Percentiles rank a stretch among this genome's conserved stretches.
These are phyloP conservation scores for Diospyros kaki DNA, from an alignment of 148 eudicot species.

Conservation along the genomic window DNA sequence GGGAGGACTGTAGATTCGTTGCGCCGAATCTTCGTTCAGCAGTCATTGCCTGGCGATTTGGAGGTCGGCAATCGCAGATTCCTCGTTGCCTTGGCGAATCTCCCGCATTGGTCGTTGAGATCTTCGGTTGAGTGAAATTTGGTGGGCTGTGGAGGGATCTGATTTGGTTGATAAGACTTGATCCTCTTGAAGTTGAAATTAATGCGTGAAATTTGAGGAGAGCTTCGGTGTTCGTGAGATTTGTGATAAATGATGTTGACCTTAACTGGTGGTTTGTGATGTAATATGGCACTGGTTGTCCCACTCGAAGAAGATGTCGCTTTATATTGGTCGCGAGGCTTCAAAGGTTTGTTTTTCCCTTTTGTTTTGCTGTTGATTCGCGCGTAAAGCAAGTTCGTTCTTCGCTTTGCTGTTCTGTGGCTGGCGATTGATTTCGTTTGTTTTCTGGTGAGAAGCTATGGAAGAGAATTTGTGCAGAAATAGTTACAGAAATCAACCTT, in stretches of 20 bases:
- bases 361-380: not conserved
- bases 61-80: too few species aligned
- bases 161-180: constrained; percentile 5
- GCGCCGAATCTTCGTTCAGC: not conserved
- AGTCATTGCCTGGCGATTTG: not conserved
- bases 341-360: constrained; percentile 57
- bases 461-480: constrained; percentile 86
- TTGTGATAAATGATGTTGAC: constrained; percentile 33
- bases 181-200: not conserved
- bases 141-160: not conserved
- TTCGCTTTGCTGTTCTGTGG: constrained; percentile 1
- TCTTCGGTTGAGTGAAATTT: not conserved
- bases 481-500: constrained; percentile 59
- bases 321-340: constrained; percentile 97
- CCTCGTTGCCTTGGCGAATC: too few species aligned
- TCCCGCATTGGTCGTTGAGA: not conserved
- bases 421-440: constrained; percentile 17
- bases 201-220: constrained; percentile 7
- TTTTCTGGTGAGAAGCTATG: constrained; percentile 58
- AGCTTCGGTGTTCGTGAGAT: constrained; percentile 11
- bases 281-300: constrained; percentile 52
- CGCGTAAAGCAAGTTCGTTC: not conserved
- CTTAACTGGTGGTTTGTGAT: constrained; percentile 32
- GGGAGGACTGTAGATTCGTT: too few species aligned
- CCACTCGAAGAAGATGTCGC: constrained; percentile 55